Percentiles rank a stretch among this genome's conserved stretches.
These are phyloP conservation scores for Aspergillus affinis DNA, from an alignment of 495 filamentous ascomycete species.

Conservation along the genomic window DNA sequence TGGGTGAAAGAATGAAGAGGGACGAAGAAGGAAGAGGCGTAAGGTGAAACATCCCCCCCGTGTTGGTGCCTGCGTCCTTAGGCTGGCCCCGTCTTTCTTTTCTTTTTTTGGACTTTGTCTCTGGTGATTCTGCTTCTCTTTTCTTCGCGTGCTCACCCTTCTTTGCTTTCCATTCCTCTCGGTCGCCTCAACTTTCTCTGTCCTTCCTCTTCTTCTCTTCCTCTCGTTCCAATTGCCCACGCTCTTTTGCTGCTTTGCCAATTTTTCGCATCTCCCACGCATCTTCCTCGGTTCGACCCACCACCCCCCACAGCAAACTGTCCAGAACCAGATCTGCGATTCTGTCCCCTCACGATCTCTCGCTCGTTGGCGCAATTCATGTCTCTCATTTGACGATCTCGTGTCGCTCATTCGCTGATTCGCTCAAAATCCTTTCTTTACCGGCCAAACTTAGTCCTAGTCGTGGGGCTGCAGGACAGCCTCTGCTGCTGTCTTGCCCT, in stretches of 20 bases:
- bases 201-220: not conserved
- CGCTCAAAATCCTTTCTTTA: not conserved
- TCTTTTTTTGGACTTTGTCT: not conserved
- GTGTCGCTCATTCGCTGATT: not conserved
- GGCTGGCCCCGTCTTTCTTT: not conserved
- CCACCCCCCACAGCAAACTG: conserved; percentile 5
- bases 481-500: conserved; percentile 9
- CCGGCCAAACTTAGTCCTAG: not conserved
- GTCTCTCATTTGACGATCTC: conserved; percentile 4
- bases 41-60: conserved; percentile 9
- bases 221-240: not conserved
- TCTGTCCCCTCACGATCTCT: not conserved
- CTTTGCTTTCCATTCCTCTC: conserved; percentile 2
- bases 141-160: not conserved
- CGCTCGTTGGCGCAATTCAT: not conserved
- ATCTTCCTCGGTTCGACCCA: conserved; percentile 7
- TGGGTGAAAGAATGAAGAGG: not conserved
- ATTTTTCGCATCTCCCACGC: not conserved
- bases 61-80: conserved; percentile 1
- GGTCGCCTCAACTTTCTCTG: not conserved
- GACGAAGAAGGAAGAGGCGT: not conserved
- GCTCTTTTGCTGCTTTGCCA: not conserved
- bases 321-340: conserved; percentile 1
- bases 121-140: not conserved
- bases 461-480: conserved; percentile 11